Percentiles rank a stretch among this genome's conserved stretches.
These are phyloP conservation scores for Cordyceps cicadae DNA, from an alignment of 2,329 filamentous ascomycete species.

Conservation along the genomic window DNA sequence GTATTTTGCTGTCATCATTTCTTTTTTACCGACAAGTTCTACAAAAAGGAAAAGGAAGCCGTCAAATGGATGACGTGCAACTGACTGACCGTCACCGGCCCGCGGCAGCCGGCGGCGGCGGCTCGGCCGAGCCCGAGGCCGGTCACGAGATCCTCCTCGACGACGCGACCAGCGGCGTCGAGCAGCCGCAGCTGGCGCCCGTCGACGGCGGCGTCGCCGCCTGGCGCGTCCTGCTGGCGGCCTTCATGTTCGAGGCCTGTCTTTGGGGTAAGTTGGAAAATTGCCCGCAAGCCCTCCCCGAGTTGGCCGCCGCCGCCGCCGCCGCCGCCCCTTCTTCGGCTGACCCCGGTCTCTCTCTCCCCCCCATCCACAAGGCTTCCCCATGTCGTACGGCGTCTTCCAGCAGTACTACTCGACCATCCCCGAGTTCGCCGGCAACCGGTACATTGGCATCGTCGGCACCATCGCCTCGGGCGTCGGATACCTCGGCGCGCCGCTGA, in stretches of 20 bases:
- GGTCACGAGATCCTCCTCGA: neutral
- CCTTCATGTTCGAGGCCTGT: constrained; percentile 18
- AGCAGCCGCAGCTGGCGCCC: constrained; percentile 12
- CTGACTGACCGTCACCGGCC: neutral
- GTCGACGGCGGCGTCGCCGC: constrained; percentile 19
- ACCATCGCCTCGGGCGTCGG: constrained; percentile 20
- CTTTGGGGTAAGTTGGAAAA: constrained; percentile 16
- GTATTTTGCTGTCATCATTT: no score
- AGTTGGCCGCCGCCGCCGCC: no score
- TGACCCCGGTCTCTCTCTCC: no score
- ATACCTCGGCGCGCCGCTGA: constrained; percentile 20
- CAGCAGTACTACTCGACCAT: constrained; percentile 21
- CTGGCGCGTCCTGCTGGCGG: constrained; percentile 17
- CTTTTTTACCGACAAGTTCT: neutral
- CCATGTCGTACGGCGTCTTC: constrained; percentile 22
- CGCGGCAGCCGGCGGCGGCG: neutral
- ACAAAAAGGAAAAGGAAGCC: neutral
- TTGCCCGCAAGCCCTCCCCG: no score
- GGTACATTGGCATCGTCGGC: constrained; percentile 20
- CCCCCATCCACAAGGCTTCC: constrained; percentile 16
- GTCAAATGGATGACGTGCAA: neutral
- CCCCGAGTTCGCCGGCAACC: constrained; percentile 17
- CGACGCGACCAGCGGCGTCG: neutral
- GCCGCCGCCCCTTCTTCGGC: no score
- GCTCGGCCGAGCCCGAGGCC: neutral